These are phyloP conservation scores for Cladosporium cucumerinum DNA, from an alignment of 2,329 filamentous ascomycete genomes.

Conservation along the genomic window DNA sequence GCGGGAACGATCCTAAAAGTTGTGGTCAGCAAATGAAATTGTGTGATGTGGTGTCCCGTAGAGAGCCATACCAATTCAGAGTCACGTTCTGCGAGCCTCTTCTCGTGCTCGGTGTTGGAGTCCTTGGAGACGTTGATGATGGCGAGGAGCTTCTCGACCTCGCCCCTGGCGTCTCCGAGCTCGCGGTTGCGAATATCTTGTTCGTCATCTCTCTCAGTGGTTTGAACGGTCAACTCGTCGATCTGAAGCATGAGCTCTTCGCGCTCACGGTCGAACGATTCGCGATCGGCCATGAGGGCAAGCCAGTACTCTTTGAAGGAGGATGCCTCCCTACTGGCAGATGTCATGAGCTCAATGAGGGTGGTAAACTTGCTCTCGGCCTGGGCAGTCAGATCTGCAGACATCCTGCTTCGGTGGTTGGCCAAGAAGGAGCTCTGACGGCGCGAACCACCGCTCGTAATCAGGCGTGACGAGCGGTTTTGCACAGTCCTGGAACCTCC, in stretches of 20 bases:
- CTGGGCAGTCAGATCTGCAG: slow-evolving; percentile 29
- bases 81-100: slow-evolving; percentile 30
- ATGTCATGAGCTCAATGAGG: slow-evolving; percentile 33
- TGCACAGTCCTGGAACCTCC: slow-evolving; percentile 2
- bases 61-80: slow-evolving; percentile 22
- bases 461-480: slow-evolving; percentile 21
- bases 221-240: slow-evolving; percentile 23
- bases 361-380: slow-evolving; percentile 33
- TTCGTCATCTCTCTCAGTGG: background rate
- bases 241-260: slow-evolving; percentile 31
- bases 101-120: slow-evolving; percentile 27
- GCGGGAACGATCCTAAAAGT: slow-evolving; percentile 21
- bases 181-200: slow-evolving; percentile 28
- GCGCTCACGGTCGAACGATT: slow-evolving; percentile 28
- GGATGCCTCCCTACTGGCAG: slow-evolving; percentile 30
- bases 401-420: slow-evolving; percentile 29
- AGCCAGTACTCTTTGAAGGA: slow-evolving; percentile 33
- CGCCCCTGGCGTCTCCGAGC: slow-evolving; percentile 28
- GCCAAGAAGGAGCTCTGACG: slow-evolving; percentile 27
- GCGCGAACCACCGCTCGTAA: slow-evolving; percentile 22
- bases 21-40: background rate
- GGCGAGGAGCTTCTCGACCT: slow-evolving; percentile 32
- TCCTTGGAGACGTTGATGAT: slow-evolving; percentile 29
- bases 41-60: background rate
- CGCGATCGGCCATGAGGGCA: slow-evolving; percentile 30